A percentile compares a stretch with the other conserved stretches of the same genome.
Conservation (phyloP, 495 filamentous ascomycete species). For the Penicillium egyptiacum region DNA sequence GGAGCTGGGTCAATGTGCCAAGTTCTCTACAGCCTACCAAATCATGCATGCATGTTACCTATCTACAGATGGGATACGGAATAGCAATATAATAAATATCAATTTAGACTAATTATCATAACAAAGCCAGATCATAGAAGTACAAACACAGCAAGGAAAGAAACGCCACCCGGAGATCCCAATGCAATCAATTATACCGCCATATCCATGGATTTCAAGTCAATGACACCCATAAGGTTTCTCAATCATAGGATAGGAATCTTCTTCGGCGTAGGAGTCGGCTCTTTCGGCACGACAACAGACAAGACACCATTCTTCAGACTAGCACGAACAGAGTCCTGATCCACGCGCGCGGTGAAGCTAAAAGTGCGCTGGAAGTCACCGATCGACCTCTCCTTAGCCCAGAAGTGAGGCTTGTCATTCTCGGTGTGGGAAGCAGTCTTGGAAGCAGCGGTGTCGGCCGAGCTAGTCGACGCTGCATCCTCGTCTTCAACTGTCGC, state of each 20-base stretch:
- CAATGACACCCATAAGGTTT: constrained; percentile 1
- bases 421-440: constrained; percentile 19
- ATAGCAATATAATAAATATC: neutral
- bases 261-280: constrained; percentile 51
- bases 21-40: neutral
- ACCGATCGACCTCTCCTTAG: constrained; percentile 75
- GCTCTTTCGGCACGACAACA: constrained; percentile 74
- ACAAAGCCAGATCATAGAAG: neutral
- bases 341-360: constrained; percentile 73
- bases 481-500: constrained; percentile 61
- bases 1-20: neutral
- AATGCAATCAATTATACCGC: constrained; percentile 3
- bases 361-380: constrained; percentile 76
- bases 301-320: constrained; percentile 74
- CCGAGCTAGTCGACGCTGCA: constrained; percentile 13
- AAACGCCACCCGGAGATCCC: constrained; percentile 5
- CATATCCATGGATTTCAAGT: neutral
- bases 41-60: constrained; percentile 7
- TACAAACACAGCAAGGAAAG: neutral
- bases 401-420: constrained; percentile 65
- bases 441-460: constrained; percentile 11
- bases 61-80: neutral
- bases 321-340: constrained; percentile 71
- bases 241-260: constrained; percentile 55
- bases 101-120: constrained; percentile 3